Conservation (phyloP, 768 basidiomycete species). For the Rhizopogon vinicolor region DNA sequence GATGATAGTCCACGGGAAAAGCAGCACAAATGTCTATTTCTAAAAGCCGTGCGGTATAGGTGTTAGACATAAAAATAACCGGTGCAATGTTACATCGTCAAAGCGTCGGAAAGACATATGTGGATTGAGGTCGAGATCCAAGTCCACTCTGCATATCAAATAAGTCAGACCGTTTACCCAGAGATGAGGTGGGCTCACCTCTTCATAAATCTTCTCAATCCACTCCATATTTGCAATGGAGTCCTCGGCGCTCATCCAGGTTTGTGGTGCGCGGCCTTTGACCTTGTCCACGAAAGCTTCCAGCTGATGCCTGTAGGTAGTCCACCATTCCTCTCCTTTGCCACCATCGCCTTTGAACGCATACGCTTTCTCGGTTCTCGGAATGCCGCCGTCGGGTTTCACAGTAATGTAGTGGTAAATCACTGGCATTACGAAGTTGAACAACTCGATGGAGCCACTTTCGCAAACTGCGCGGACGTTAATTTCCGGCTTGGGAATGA, state of each 20-base stretch:
- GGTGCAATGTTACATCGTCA: not conserved
- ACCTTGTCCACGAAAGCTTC: conserved; percentile 63
- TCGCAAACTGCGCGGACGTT: conserved; percentile 37
- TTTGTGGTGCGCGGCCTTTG: conserved; percentile 44
- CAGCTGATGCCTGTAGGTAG: conserved; percentile 50
- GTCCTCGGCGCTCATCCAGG: conserved; percentile 53
- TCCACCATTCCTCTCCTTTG: conserved; percentile 56
- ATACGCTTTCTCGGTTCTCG: conserved; percentile 40
- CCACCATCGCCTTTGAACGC: conserved; percentile 27
- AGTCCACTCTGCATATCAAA: conserved; percentile 22
- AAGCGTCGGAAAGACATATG: conserved; percentile 16
- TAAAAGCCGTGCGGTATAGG: not conserved
- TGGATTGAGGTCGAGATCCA: conserved; percentile 30
- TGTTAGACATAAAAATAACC: not conserved
- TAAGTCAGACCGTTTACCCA: not conserved
- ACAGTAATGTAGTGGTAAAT: conserved; percentile 46
- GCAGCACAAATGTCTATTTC: not conserved
- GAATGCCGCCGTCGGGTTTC: conserved; percentile 26
- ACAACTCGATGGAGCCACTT: conserved; percentile 35
- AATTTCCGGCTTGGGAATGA: conserved; percentile 37
- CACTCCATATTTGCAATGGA: conserved; percentile 51
- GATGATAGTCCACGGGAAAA: too few relatives aligned
- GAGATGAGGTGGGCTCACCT: conserved; percentile 28
- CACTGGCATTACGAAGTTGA: conserved; percentile 41
- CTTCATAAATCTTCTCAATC: conserved; percentile 54